Base-by-base conservation (phyloP, 2,329 filamentous ascomycete species). In the Aspergillus pseudoviridinutans region DNA sequence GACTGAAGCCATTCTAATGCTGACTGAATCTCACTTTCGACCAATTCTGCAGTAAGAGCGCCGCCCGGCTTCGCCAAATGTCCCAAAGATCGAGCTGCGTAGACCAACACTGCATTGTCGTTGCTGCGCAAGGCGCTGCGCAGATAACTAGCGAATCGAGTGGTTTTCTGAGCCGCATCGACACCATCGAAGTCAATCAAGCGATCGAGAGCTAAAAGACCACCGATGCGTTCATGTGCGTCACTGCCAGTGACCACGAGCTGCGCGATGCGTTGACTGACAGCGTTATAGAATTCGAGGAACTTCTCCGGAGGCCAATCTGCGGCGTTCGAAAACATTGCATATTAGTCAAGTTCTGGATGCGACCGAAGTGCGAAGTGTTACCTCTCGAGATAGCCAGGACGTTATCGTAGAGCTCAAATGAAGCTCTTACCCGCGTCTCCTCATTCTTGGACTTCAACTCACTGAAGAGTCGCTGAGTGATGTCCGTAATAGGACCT, bases 161-260 rank as follows among this genome's bases (percentile, higher is more conserved):
- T 96, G 58, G 94, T 96, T 76, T 97, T 97, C 68, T 91, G 87
- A 38, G 91, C 91, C 25, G 90, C 86, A 77, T 99, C 95, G 66
- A 97, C 91, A 58, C 92, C 93, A 67, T 97, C 93, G 72, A 97
- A 97, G 73, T 97, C 92, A 74, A 97, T 93, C 55, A 99, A 85
- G 57, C 89, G 88, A 74, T 96, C 93, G 60, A 99, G 85, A 58
- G 93, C 93, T 67, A 94, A 88, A 61, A 99, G 89, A 53, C 94
- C 95, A 61, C 92, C 94, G 56, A 97, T 86, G 58, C 92, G 88
- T 72, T 99, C 94, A 66, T 88, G 87, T 4, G 91, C 88, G 73
- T 96, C 92, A 77, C 85, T 88, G 62, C 92, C 90, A 73, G 93
- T 91, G 50, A 91, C 87, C 60, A 96, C 91, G 63, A 97, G 82